Evolutionary conservation across 768 basidiomycete species (phyloP).

Genomic region (Leccinum fibrillosum): DNA sequence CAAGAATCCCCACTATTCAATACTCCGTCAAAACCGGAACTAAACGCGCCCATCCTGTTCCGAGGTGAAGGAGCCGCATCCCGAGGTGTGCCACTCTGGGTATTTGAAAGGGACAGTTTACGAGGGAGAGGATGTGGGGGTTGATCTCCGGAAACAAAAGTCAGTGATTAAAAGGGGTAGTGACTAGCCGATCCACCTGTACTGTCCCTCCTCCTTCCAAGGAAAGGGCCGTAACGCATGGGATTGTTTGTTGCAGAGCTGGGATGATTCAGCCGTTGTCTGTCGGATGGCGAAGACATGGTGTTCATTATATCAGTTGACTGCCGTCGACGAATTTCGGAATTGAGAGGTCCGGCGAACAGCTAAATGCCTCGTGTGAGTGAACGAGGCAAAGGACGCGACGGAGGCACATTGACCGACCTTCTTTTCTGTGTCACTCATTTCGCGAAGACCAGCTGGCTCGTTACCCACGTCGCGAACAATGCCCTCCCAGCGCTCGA

Average conservation of each 20-base stretch:
- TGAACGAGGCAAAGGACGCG: slow-evolving; percentile 13
- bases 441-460: slow-evolving; percentile 74
- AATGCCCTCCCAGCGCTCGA: slow-evolving; percentile 87
- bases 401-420: slow-evolving; percentile 39
- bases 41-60: slow-evolving; percentile 51
- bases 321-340: slow-evolving; percentile 83
- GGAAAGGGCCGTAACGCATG: slow-evolving; percentile 57
- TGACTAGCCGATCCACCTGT: slow-evolving; percentile 43
- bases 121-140: slow-evolving; percentile 52
- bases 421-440: slow-evolving; percentile 85
- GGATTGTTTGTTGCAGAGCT: slow-evolving; percentile 49
- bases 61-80: slow-evolving; percentile 67
- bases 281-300: slow-evolving; percentile 54
- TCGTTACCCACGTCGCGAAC: slow-evolving; percentile 72
- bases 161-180: slow-evolving; percentile 5
- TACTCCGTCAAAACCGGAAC: slow-evolving; percentile 71
- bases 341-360: slow-evolving; percentile 77
- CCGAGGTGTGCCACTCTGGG: slow-evolving; percentile 54
- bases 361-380: slow-evolving; percentile 50
- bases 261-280: slow-evolving; percentile 54
- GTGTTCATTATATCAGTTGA: slow-evolving; percentile 70
- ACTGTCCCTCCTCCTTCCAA: slow-evolving; percentile 64
- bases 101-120: slow-evolving; percentile 65
- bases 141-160: slow-evolving; percentile 46
- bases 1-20: slow-evolving; percentile 65